These are phyloP conservation scores for Boletus rubescentipes DNA, from an alignment of 768 basidiomycete genomes.

Conservation along the genomic window DNA sequence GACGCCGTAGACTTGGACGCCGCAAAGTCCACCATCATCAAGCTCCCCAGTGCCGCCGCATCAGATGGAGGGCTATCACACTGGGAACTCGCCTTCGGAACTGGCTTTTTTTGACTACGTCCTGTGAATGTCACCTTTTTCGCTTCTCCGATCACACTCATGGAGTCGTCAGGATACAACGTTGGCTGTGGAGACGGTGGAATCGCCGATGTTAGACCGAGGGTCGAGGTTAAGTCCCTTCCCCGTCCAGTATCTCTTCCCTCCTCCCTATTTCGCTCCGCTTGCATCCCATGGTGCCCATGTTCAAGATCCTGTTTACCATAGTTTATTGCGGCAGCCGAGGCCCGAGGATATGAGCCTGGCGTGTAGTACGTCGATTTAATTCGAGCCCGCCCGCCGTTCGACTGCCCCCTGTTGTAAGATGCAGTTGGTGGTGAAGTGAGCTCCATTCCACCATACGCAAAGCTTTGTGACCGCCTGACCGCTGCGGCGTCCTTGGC, in stretches of 20 bases:
- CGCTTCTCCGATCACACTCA: conserved; percentile 53
- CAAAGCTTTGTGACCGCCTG: conserved; percentile 36
- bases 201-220: conserved; percentile 35
- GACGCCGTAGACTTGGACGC: conserved; percentile 37
- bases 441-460: conserved; percentile 57
- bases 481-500: conserved; percentile 22
- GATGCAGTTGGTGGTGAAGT: conserved; percentile 39
- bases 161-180: conserved; percentile 70
- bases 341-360: conserved; percentile 53
- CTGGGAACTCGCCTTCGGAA: conserved; percentile 21
- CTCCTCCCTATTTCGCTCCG: conserved; percentile 27
- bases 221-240: conserved; percentile 38
- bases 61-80: conserved; percentile 34
- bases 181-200: conserved; percentile 60
- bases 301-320: conserved; percentile 36
- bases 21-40: conserved; percentile 63
- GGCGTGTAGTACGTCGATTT: conserved; percentile 68
- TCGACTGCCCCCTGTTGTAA: conserved; percentile 25
- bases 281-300: conserved; percentile 32
- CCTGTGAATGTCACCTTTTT: conserved; percentile 26
- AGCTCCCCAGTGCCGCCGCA: conserved; percentile 50
- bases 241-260: conserved; percentile 47
- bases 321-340: conserved; percentile 40
- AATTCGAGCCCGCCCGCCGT: conserved; percentile 61
- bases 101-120: conserved; percentile 35